A percentile compares a stretch with the other conserved stretches of the same genome.
These are phyloP conservation scores for Lentinula edodes DNA, from an alignment of 768 basidiomycete species.

Conservation along the genomic window DNA sequence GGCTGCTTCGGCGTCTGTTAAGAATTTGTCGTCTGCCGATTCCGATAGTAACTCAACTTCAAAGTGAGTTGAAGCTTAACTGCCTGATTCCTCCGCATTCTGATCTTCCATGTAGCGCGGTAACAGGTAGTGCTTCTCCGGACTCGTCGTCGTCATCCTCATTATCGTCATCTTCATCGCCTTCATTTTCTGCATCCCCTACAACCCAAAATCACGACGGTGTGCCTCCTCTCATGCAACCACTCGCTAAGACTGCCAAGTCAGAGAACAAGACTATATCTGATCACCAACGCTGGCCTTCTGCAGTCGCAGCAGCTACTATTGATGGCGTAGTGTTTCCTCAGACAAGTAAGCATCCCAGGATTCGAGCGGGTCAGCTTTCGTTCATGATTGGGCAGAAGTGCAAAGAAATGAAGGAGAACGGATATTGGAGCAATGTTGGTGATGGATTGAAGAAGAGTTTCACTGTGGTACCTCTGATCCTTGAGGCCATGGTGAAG, in stretches of 20 bases:
- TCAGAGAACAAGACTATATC: neutral
- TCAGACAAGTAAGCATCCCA: neutral
- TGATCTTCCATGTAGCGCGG: neutral
- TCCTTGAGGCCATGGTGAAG: conserved; percentile 4
- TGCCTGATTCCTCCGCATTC: neutral
- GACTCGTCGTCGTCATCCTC: neutral
- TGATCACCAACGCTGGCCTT: neutral
- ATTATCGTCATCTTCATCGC: neutral
- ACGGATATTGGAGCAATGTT: neutral
- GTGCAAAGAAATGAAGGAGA: neutral
- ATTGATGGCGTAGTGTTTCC: neutral
- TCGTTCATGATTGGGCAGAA: neutral
- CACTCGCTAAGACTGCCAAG: neutral
- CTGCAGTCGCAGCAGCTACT: neutral
- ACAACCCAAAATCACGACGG: neutral
- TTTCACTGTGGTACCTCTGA: neutral
- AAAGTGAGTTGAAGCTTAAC: neutral
- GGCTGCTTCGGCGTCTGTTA: neutral
- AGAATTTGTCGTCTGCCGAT: neutral
- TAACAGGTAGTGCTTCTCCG: neutral
- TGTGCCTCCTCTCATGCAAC: neutral
- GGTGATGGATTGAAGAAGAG: neutral
- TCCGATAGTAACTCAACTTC: neutral
- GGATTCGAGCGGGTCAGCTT: neutral
- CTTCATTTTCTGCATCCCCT: neutral